Conservation (phyloP, 1,284 basidiomycete species). For the Tilletia horrida region DNA sequence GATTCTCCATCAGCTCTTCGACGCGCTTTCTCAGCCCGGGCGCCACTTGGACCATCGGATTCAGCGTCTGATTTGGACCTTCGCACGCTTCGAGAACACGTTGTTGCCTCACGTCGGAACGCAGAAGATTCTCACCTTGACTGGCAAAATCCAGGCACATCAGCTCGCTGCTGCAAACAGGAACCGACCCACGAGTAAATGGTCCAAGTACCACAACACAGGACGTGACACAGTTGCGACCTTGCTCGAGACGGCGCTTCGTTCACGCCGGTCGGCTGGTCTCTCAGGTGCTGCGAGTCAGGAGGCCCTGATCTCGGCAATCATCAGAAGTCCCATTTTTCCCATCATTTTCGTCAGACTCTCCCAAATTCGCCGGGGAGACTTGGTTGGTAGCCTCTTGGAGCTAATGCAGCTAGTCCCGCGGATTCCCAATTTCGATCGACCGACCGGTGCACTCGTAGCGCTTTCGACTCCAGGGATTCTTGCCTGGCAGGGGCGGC, state of each 20-base stretch:
- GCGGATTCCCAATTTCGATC: background rate
- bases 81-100: background rate
- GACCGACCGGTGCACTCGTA: background rate
- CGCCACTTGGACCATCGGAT: too few relatives aligned
- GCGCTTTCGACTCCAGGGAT: background rate
- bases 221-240: background rate
- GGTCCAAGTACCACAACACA: background rate
- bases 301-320: background rate
- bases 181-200: too few relatives aligned
- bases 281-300: background rate
- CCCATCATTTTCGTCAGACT: background rate
- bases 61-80: background rate
- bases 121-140: background rate
- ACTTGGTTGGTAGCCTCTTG: background rate
- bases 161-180: background rate
- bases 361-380: background rate
- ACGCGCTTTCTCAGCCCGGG: too few relatives aligned
- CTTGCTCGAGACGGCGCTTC: background rate
- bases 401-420: conserved; percentile 8
- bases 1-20: too few relatives aligned
- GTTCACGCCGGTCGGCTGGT: background rate
- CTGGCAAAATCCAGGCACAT: background rate
- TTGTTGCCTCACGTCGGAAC: background rate
- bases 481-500: background rate
- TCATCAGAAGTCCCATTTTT: background rate